These are phyloP conservation scores for Euphorbia corollata DNA, from an alignment of 441 rosid species.

Conservation along the genomic window DNA sequence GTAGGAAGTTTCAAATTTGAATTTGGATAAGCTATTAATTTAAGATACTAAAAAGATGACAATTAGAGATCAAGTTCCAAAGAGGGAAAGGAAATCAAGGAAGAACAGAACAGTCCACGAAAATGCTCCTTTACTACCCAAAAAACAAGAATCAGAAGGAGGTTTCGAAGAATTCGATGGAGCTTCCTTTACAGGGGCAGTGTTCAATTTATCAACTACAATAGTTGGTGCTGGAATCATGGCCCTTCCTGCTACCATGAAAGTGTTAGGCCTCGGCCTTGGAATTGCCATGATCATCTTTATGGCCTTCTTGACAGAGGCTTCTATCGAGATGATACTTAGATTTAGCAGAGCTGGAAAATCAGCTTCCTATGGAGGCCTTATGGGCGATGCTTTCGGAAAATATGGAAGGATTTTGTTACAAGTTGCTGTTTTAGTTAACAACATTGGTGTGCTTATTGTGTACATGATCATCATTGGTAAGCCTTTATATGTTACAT, in stretches of 20 bases:
- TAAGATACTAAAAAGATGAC: conserved; percentile 50
- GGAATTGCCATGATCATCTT: conserved; percentile 75
- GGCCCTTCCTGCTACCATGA: conserved; percentile 96
- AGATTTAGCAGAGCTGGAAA: conserved; percentile 80
- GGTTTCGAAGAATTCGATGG: conserved; percentile 80
- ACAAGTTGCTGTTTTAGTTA: conserved; percentile 71
- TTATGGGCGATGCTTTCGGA: conserved; percentile 95
- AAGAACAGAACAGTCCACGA: conserved; percentile 40
- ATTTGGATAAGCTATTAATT: conserved; percentile 9
- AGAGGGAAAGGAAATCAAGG: conserved; percentile 44
- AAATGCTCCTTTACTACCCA: conserved; percentile 65
- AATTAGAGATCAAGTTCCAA: conserved; percentile 41
- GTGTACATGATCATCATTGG: conserved; percentile 98
- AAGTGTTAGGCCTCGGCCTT: conserved; percentile 71
- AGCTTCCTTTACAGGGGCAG: conserved; percentile 92
- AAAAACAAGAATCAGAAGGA: conserved; percentile 38
- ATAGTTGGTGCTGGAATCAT: conserved; percentile 96
- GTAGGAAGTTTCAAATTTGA: conserved; percentile 11
- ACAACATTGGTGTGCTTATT: conserved; percentile 86
- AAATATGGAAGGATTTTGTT: conserved; percentile 54
- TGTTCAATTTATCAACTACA: conserved; percentile 85
- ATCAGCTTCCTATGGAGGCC: conserved; percentile 64
- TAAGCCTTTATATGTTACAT: conserved; percentile 24
- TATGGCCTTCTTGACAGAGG: conserved; percentile 87
- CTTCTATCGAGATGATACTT: conserved; percentile 78